These are phyloP conservation scores for Aspergillus versicolor DNA, from an alignment of 2,329 filamentous ascomycete species.

Conservation along the genomic window DNA sequence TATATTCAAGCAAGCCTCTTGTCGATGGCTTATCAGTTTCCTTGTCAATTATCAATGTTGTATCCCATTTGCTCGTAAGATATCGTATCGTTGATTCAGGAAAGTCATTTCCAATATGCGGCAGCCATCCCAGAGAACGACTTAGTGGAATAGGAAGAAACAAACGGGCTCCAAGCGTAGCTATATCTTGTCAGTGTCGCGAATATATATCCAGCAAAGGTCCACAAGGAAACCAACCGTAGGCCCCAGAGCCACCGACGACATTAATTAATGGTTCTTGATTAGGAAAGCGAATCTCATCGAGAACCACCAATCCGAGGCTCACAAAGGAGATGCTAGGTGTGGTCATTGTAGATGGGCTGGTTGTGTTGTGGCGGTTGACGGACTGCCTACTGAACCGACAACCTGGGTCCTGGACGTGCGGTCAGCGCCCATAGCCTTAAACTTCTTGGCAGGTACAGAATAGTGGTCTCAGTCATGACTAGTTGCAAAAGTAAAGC, in stretches of 20 bases:
- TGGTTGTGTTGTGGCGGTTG: no score
- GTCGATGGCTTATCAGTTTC: slow-evolving; percentile 18
- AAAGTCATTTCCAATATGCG: slow-evolving; percentile 27
- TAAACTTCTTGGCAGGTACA: no score
- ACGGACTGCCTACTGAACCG: no score
- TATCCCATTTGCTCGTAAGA: slow-evolving; percentile 19
- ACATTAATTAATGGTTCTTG: slow-evolving; percentile 25
- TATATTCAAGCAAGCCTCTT: slow-evolving; percentile 26
- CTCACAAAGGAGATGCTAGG: slow-evolving; percentile 27
- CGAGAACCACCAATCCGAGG: slow-evolving; percentile 36
- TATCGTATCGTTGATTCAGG: slow-evolving; percentile 11
- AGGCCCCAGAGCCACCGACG: slow-evolving; percentile 35
- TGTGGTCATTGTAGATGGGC: background rate
- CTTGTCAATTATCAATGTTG: slow-evolving; percentile 12
- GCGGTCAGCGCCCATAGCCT: no score
- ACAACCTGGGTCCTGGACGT: no score
- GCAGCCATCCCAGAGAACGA: slow-evolving; percentile 22
- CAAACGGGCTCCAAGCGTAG: slow-evolving; percentile 27
- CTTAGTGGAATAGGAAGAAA: slow-evolving; percentile 20
- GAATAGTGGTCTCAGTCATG: no score
- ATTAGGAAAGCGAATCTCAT: slow-evolving; percentile 33
- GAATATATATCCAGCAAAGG: background rate
- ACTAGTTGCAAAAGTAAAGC: no score
- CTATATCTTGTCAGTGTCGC: slow-evolving; percentile 1
- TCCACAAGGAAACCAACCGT: slow-evolving; percentile 17